A percentile compares a stretch with the other conserved stretches of the same genome.
Conservation (phyloP, 192 early-diverging fungal genomes). For the Oehlia diaphana region DNA sequence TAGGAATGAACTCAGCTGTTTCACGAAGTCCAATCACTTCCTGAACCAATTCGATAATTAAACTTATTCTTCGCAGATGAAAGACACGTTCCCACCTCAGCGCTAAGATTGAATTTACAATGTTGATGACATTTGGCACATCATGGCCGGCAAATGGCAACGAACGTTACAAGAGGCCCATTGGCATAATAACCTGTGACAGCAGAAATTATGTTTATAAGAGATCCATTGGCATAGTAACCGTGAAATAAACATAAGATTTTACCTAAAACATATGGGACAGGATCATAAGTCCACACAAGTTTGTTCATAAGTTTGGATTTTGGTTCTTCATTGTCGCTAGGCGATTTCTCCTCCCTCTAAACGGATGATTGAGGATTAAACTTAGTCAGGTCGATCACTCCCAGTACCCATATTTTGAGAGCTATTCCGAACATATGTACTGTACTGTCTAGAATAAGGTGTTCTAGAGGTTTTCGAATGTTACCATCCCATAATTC, state of each 20-base stretch:
- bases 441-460: too few relatives aligned
- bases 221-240: too few relatives aligned
- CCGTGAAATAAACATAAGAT: neutral
- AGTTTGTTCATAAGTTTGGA: neutral
- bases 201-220: neutral
- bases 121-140: neutral
- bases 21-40: neutral
- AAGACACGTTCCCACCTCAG: neutral
- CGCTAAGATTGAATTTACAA: neutral
- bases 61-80: neutral
- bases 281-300: neutral
- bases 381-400: neutral
- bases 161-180: neutral
- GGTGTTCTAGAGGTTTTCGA: neutral
- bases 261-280: slow-evolving; percentile 6
- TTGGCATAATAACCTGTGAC: neutral
- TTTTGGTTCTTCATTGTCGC: neutral
- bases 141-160: slow-evolving; percentile 1
- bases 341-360: neutral
- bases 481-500: neutral
- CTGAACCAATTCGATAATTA: neutral
- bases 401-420: neutral
- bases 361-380: neutral
- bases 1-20: neutral
- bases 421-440: neutral